A percentile compares a stretch with the other conserved stretches of the same genome.
Evolutionary conservation across 306 rosid genomes (phyloP).

Genomic region (Trifolium fragiferum): DNA sequence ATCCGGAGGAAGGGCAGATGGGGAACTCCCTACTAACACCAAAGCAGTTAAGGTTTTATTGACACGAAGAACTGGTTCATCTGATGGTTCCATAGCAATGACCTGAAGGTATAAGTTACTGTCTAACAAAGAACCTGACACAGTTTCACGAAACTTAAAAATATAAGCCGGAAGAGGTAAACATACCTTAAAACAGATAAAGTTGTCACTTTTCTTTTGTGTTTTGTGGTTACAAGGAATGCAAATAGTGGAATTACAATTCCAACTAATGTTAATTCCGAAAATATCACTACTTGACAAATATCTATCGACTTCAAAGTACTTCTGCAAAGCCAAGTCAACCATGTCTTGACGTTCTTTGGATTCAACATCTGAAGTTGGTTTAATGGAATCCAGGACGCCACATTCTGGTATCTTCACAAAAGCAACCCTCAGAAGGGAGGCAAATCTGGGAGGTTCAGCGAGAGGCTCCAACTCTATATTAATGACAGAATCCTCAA

Average conservation of each 20-base stretch:
- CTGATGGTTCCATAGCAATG: slow-evolving; percentile 90
- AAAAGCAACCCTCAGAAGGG: slow-evolving; percentile 82
- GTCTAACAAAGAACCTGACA: slow-evolving; percentile 39
- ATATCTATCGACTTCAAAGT: slow-evolving; percentile 84
- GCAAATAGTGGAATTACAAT: slow-evolving; percentile 73
- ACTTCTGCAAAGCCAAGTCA: slow-evolving; percentile 72
- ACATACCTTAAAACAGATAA: slow-evolving; percentile 82
- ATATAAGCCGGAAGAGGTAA: slow-evolving; percentile 13
- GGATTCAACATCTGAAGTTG: slow-evolving; percentile 62
- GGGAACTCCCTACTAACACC: slow-evolving; percentile 85
- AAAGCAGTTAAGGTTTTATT: slow-evolving; percentile 78
- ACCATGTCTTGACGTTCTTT: slow-evolving; percentile 83
- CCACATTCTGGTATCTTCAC: slow-evolving; percentile 87
- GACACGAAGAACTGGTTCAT: slow-evolving; percentile 68
- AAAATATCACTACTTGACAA: slow-evolving; percentile 81
- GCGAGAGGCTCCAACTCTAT: slow-evolving; percentile 58
- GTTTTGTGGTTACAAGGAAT: slow-evolving; percentile 67
- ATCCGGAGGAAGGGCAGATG: slow-evolving; percentile 88
- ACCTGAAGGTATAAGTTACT: slow-evolving; percentile 62
- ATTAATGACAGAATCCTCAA: slow-evolving; percentile 48
- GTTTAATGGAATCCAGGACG: slow-evolving; percentile 69
- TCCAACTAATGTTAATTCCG: slow-evolving; percentile 67
- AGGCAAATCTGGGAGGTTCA: slow-evolving; percentile 68
- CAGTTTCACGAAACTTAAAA: slow-evolving; percentile 17
- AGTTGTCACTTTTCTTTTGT: slow-evolving; percentile 46